Evolutionary conservation across 2,329 filamentous ascomycete genomes (phyloP).

Genomic region (Nemania sp.): DNA sequence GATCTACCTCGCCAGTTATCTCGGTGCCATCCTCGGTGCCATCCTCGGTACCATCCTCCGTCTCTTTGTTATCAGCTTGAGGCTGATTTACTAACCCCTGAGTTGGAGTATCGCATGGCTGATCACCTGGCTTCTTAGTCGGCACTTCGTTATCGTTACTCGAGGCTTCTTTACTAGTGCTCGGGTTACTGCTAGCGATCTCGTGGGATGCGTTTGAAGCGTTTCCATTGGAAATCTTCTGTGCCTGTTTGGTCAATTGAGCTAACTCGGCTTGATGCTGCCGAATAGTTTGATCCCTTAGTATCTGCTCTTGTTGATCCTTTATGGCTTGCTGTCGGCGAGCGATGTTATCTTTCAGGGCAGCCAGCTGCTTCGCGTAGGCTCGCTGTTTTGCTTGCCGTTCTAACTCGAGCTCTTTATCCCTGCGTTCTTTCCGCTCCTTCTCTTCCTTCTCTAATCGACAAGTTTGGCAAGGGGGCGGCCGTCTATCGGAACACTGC

Average conservation of each 20-base stretch:
- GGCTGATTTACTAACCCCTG: neutral
- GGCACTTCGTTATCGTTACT: neutral
- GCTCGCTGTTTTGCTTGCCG: conserved; percentile 25
- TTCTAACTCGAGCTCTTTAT: conserved; percentile 25
- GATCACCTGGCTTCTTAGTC: neutral
- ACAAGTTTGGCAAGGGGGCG: conserved; percentile 29
- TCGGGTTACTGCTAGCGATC: neutral
- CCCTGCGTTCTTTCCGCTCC: conserved; percentile 23
- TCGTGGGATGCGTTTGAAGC: neutral
- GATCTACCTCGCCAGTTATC: conserved; percentile 12
- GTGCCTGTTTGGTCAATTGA: conserved; percentile 9
- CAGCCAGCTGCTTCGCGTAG: conserved; percentile 29
- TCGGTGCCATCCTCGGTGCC: too few relatives aligned
- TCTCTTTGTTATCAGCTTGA: neutral
- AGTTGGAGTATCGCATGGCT: neutral
- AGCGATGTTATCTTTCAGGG: conserved; percentile 11
- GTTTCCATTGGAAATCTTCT: neutral
- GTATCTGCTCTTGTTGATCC: conserved; percentile 6
- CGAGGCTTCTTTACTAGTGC: neutral
- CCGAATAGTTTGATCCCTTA: conserved; percentile 15
- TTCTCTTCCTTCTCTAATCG: conserved; percentile 24
- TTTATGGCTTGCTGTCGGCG: conserved; percentile 13
- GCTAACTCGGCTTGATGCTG: conserved; percentile 16
- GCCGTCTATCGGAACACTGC: conserved; percentile 18
- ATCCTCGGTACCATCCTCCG: neutral